A percentile compares a stretch with the other conserved stretches of the same genome.
Conservation (phyloP, 345 rosid species). For the Excoecaria agallocha region DNA sequence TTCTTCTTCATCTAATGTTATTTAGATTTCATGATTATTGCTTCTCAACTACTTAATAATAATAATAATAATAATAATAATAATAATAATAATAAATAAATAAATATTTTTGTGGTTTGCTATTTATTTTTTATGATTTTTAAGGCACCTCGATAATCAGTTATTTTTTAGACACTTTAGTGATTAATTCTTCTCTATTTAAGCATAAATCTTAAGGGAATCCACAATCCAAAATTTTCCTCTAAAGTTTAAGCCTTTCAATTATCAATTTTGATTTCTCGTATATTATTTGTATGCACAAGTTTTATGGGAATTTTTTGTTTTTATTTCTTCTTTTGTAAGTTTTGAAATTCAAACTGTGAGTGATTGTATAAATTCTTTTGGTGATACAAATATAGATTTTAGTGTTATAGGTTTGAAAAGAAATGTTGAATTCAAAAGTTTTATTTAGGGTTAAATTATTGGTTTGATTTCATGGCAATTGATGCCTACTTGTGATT, state of each 20-base stretch:
- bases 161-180: constrained; percentile 8
- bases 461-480: constrained; percentile 47
- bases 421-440: not conserved
- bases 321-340: not conserved
- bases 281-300: not conserved
- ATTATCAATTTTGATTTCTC: not conserved
- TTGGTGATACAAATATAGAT: not conserved
- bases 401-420: not conserved
- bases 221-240: constrained; percentile 4
- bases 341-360: not conserved
- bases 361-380: not conserved
- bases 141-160: too few relatives aligned
- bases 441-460: not conserved
- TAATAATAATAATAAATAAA: too few relatives aligned
- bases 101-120: too few relatives aligned
- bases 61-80: too few relatives aligned
- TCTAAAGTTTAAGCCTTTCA: not conserved
- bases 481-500: constrained; percentile 53
- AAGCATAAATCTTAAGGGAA: constrained; percentile 6
- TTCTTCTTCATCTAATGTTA: too few relatives aligned
- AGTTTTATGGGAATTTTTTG: not conserved
- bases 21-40: too few relatives aligned
- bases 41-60: too few relatives aligned
- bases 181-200: not conserved
- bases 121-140: too few relatives aligned